Evolutionary conservation across 2,329 filamentous ascomycete species (phyloP).

Genomic region (Claviceps pusilla): DNA sequence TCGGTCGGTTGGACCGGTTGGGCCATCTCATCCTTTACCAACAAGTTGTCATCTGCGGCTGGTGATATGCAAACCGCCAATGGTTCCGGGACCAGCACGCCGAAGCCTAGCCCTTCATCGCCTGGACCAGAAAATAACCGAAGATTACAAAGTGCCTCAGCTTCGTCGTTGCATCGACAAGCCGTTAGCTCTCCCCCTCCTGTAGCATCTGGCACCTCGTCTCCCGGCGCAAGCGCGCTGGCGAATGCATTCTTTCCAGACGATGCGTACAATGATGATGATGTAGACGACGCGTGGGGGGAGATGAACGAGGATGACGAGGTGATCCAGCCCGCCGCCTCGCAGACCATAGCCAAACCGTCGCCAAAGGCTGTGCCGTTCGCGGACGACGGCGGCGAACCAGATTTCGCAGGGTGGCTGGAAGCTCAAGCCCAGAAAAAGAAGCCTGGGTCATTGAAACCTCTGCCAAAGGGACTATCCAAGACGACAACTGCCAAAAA

Average conservation of each 20-base stretch:
- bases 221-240: constrained; percentile 27
- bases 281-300: constrained; percentile 61
- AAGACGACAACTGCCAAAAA: constrained; percentile 40
- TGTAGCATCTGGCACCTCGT: constrained; percentile 32
- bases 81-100: constrained; percentile 26
- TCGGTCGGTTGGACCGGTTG: constrained; percentile 66
- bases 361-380: constrained; percentile 37
- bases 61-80: constrained; percentile 64
- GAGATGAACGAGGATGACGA: constrained; percentile 43
- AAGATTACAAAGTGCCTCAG: constrained; percentile 31
- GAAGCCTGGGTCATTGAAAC: constrained; percentile 46
- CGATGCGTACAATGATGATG: constrained; percentile 32
- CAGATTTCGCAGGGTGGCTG: constrained; percentile 91
- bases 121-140: constrained; percentile 23
- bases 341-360: constrained; percentile 14
- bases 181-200: constrained; percentile 37
- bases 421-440: constrained; percentile 74
- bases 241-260: constrained; percentile 40
- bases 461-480: constrained; percentile 67
- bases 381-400: constrained; percentile 59
- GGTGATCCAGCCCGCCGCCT: constrained; percentile 21
- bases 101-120: constrained; percentile 22
- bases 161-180: constrained; percentile 46
- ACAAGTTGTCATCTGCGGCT: constrained; percentile 70
- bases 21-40: constrained; percentile 97